A percentile compares a stretch with the other conserved stretches of the same genome.
Conservation (phyloP, 2,329 filamentous ascomycete species). For the Clonostachys sp. region DNA sequence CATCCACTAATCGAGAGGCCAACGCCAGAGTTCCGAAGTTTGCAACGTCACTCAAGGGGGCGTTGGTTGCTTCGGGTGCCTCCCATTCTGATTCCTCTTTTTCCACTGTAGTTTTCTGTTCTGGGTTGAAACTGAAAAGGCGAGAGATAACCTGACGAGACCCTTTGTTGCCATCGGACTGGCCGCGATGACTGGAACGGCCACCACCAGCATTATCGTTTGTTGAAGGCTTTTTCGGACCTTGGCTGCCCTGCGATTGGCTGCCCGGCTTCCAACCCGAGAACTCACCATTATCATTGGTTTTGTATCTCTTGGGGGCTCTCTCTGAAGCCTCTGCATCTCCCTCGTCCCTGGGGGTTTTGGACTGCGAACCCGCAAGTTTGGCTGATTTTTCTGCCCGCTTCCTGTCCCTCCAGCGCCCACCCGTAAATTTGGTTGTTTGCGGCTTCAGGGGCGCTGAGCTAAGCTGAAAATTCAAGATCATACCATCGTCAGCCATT, state of each 20-base stretch:
- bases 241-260: neutral
- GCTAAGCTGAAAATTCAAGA: conserved; percentile 83
- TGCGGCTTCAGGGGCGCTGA: conserved; percentile 57
- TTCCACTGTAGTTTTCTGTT: conserved; percentile 58
- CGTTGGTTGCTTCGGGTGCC: conserved; percentile 77
- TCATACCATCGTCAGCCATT: conserved; percentile 94
- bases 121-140: conserved; percentile 86
- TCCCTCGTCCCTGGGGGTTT: conserved; percentile 9
- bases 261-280: conserved; percentile 2
- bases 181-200: conserved; percentile 6
- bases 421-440: conserved; percentile 71
- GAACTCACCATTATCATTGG: conserved; percentile 13
- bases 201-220: neutral
- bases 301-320: conserved; percentile 40
- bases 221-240: neutral
- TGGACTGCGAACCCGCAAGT: conserved; percentile 12
- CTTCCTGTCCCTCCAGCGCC: conserved; percentile 87
- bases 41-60: conserved; percentile 78
- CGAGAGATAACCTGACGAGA: conserved; percentile 72
- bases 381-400: conserved; percentile 48
- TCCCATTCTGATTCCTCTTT: conserved; percentile 44
- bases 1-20: conserved; percentile 73
- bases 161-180: conserved; percentile 11
- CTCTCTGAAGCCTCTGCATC: conserved; percentile 19
- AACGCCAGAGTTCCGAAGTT: conserved; percentile 85